Evolutionary conservation across 106 monocot genomes (phyloP), one percentile per base, ranked within the genome.

Genomic region (Dioscorea alata): DNA sequence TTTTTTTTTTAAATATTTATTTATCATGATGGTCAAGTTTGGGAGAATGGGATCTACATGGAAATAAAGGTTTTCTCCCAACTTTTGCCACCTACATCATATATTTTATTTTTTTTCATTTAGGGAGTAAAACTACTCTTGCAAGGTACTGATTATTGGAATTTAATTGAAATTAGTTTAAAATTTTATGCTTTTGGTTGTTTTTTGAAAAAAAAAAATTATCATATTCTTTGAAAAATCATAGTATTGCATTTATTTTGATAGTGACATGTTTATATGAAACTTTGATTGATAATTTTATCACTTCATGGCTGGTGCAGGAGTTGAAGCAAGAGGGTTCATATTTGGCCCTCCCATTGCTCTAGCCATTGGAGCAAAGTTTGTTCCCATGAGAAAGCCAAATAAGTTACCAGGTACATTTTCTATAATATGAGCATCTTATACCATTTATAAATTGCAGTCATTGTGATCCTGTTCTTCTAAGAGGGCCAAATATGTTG

Each of bases 261-360:
- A 19, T 16, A 68, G 18, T 17, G 8, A 14, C 13, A 54, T 23
- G 17, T 4, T 52, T 67, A 25, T 67, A 16, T 33, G 9, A 0
- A 23, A 15, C 49, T 58, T 17, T 66, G 0, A 42, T 59, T 63
- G 32, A 32, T n/a, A 14, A 42, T 42, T 80, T 61, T 80, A 58
- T 28, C 28, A 28, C 28, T 28, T 28, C 28, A 28, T 69, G n/a
- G 50, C 78, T 22, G 31, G 23, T 24, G 18, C 70, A 94, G 90
- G 94, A 66, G 60, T 94, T 74, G 94, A 94, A 87, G 94, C 94
- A 71, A 85, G 94, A 73, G 94, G 94, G 10, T 94, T 94, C 59
- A 94, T 94, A 69, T 94, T 94, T 75, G 94, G 94, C 6, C 83
- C 90, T 59, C 94, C 94, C 8, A 88, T 94, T 79, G 94, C 94